phyloP scores from a whole-genome alignment of 495 filamentous ascomycete genomes.

The Penicillium atrosanguineum region DNA sequence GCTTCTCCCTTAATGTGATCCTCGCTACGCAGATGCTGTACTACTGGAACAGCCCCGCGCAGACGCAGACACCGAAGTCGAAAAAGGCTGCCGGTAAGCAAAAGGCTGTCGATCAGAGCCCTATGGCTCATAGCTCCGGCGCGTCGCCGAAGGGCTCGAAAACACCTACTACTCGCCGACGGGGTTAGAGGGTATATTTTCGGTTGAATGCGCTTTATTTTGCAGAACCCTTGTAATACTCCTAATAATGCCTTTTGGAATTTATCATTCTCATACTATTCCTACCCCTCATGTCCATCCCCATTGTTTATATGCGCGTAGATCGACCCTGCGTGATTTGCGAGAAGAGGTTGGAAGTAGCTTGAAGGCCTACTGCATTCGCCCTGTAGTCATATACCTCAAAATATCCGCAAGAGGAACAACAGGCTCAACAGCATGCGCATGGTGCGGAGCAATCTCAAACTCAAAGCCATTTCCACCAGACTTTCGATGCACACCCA shows the following conservation, averaged over 20 bases:
- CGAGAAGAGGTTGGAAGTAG: neutral
- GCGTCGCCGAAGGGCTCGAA: constrained; percentile 32
- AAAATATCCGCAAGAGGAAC: constrained; percentile 51
- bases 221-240: constrained; percentile 10
- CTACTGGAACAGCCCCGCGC: constrained; percentile 80
- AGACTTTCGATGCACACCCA: constrained; percentile 38
- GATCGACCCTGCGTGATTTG: neutral
- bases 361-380: constrained; percentile 23
- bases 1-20: constrained; percentile 81
- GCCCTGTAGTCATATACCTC: constrained; percentile 55
- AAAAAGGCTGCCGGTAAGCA: constrained; percentile 35
- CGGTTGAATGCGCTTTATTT: constrained; percentile 3
- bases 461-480: constrained; percentile 40
- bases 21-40: constrained; percentile 90
- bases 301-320: neutral
- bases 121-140: constrained; percentile 36
- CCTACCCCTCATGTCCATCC: neutral
- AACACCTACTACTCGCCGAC: constrained; percentile 49
- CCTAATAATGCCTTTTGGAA: constrained; percentile 14
- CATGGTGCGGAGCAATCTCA: constrained; percentile 40
- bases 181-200: constrained; percentile 32
- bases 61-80: constrained; percentile 36
- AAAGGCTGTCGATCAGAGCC: constrained; percentile 32
- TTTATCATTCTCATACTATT: constrained; percentile 7
- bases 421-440: constrained; percentile 30